Evolutionary conservation across 2,329 filamentous ascomycete species (phyloP).

Genomic region (Neofusicoccum ribis): DNA sequence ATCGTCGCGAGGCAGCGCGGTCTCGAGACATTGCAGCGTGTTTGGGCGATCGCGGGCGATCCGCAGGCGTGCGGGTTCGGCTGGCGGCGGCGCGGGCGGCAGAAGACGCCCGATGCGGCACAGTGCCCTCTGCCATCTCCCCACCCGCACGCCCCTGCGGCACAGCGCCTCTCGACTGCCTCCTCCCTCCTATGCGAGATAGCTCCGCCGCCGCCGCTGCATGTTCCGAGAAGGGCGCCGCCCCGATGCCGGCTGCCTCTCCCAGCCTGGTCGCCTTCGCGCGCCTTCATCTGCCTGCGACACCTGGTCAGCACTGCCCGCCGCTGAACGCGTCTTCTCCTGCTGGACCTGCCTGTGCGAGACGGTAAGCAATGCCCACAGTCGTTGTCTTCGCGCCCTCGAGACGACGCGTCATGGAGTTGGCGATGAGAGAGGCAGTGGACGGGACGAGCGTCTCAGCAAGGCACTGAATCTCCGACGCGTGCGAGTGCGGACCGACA

Average conservation of each 20-base stretch:
- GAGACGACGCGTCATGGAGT: neutral
- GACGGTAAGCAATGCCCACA: neutral
- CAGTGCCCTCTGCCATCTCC: neutral
- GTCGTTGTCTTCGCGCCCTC: too few species aligned
- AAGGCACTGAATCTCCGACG: neutral
- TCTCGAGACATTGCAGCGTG: neutral
- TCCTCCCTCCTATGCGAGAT: neutral
- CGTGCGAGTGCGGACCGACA: too few species aligned
- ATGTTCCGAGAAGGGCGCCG: neutral
- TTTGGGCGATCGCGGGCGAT: neutral
- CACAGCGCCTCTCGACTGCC: neutral
- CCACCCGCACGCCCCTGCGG: constrained; percentile 2
- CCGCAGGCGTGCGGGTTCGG: neutral
- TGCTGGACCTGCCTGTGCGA: neutral
- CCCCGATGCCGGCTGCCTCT: neutral
- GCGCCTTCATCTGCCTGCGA: neutral
- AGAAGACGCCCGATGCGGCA: neutral
- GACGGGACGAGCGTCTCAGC: too few species aligned
- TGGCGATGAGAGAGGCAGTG: neutral
- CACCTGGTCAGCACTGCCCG: neutral
- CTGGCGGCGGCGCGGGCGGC: neutral
- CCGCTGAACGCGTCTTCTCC: neutral
- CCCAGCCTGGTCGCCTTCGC: neutral
- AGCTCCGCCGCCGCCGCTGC: neutral
- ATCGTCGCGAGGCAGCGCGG: neutral